Conservation (phyloP, 805 yeast genomes). For the Candida multigemmis region DNA sequence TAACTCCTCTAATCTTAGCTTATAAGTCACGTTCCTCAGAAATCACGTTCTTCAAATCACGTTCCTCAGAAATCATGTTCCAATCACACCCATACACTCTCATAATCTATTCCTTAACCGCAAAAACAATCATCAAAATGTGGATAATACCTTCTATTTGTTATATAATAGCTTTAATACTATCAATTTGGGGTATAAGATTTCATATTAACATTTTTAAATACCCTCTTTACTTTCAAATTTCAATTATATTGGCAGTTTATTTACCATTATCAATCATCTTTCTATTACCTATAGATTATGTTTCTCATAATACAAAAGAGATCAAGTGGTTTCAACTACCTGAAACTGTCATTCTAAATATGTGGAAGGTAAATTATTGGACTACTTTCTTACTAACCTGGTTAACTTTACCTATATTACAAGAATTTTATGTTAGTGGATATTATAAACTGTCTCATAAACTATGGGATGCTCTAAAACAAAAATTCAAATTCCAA, state of each 20-base stretch:
- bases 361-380: constrained; percentile 65
- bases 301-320: constrained; percentile 42
- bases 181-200: constrained; percentile 17
- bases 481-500: constrained; percentile 52
- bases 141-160: constrained; percentile 17
- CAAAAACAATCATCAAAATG: constrained; percentile 8
- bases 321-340: constrained; percentile 36
- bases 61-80: no score
- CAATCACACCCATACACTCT: neutral
- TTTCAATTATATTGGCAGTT: constrained; percentile 49
- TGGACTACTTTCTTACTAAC: constrained; percentile 78
- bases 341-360: constrained; percentile 35
- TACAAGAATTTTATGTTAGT: constrained; percentile 65
- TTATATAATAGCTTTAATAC: constrained; percentile 17
- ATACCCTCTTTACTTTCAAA: constrained; percentile 31
- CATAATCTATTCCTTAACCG: neutral
- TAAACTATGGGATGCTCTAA: constrained; percentile 48
- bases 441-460: constrained; percentile 47
- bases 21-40: no score
- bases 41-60: no score
- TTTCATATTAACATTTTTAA: constrained; percentile 24
- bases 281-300: constrained; percentile 66
- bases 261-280: constrained; percentile 71
- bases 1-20: no score
- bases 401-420: constrained; percentile 65